These are phyloP conservation scores for Pseudognaphalium luteoalbum DNA, from an alignment of 129 eudicot species.

Conservation along the genomic window DNA sequence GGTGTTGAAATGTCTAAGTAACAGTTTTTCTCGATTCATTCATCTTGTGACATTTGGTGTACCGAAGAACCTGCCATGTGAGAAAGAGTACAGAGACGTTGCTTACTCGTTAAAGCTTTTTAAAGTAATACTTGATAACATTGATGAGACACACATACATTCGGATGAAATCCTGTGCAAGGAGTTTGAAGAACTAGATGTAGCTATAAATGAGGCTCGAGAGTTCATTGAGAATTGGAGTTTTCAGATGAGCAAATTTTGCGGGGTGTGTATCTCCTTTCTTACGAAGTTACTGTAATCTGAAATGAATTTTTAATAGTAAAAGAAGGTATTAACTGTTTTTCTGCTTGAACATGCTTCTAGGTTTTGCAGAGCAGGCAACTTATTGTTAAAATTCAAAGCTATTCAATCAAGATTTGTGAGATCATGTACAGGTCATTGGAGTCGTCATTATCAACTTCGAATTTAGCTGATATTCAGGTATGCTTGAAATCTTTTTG, in stretches of 20 bases:
- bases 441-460: slow-evolving; percentile 35
- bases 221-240: slow-evolving; percentile 90
- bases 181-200: slow-evolving; percentile 80
- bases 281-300: slow-evolving; percentile 1
- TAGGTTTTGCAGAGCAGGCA: slow-evolving; percentile 67
- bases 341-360: slow-evolving; percentile 23
- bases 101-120: slow-evolving; percentile 65
- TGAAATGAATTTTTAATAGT: background rate
- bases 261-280: slow-evolving; percentile 55
- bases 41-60: slow-evolving; percentile 72
- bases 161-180: slow-evolving; percentile 51
- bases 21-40: slow-evolving; percentile 91
- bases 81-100: slow-evolving; percentile 51
- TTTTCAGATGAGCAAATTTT: slow-evolving; percentile 74
- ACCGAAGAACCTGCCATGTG: slow-evolving; percentile 62
- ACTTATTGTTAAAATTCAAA: slow-evolving; percentile 53
- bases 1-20: slow-evolving; percentile 60
- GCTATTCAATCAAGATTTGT: slow-evolving; percentile 52
- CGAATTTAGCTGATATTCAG: slow-evolving; percentile 52
- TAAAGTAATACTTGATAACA: slow-evolving; percentile 69
- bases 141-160: slow-evolving; percentile 45
- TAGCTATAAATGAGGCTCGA: slow-evolving; percentile 78
- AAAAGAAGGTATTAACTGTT: background rate
- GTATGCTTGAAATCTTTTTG: slow-evolving; percentile 43
- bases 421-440: slow-evolving; percentile 42